Percentiles rank a stretch among this genome's conserved stretches.
phyloP scores from a whole-genome alignment of 2,329 filamentous ascomycete genomes.

The Botrytis byssoidea region DNA sequence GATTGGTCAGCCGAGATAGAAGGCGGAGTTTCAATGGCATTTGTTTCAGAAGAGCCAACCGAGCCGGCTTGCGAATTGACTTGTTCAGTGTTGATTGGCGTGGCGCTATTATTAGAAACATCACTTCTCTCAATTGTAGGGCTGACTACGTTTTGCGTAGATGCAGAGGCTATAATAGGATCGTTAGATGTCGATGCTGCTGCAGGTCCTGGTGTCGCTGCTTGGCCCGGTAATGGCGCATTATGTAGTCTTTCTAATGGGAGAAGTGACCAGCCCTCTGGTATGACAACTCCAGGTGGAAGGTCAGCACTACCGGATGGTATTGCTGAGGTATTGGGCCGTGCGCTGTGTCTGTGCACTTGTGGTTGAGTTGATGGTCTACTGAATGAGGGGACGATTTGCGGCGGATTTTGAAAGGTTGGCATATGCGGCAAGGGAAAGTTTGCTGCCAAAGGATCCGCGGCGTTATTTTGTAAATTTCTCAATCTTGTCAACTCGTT shows the following conservation, averaged over 20 bases:
- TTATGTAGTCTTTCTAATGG: constrained; percentile 53
- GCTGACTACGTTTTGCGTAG: constrained; percentile 30
- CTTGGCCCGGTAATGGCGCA: constrained; percentile 10
- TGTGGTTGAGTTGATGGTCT: constrained; percentile 18
- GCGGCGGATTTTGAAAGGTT: not conserved
- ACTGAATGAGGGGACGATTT: constrained; percentile 15
- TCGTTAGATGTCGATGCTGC: constrained; percentile 27
- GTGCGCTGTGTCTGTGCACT: constrained; percentile 47
- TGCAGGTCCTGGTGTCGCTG: constrained; percentile 26
- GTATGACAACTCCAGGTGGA: constrained; percentile 62
- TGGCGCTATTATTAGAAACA: constrained; percentile 21
- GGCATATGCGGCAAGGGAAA: constrained; percentile 33
- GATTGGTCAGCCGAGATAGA: constrained; percentile 33
- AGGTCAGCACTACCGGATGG: constrained; percentile 60
- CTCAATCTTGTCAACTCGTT: constrained; percentile 66
- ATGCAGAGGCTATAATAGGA: constrained; percentile 32
- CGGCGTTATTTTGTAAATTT: constrained; percentile 31
- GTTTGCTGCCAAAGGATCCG: constrained; percentile 30
- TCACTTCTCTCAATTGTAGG: constrained; percentile 25
- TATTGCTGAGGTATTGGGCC: constrained; percentile 50
- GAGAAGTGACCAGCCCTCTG: constrained; percentile 63
- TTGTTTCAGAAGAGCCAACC: constrained; percentile 33
- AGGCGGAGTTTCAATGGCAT: constrained; percentile 31
- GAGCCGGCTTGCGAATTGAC: constrained; percentile 30
- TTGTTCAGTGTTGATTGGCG: constrained; percentile 30